Percentiles rank a stretch among this genome's conserved stretches.
phyloP scores from a whole-genome alignment of 2,329 filamentous ascomycete genomes.

The Talaromyces islandicus region DNA sequence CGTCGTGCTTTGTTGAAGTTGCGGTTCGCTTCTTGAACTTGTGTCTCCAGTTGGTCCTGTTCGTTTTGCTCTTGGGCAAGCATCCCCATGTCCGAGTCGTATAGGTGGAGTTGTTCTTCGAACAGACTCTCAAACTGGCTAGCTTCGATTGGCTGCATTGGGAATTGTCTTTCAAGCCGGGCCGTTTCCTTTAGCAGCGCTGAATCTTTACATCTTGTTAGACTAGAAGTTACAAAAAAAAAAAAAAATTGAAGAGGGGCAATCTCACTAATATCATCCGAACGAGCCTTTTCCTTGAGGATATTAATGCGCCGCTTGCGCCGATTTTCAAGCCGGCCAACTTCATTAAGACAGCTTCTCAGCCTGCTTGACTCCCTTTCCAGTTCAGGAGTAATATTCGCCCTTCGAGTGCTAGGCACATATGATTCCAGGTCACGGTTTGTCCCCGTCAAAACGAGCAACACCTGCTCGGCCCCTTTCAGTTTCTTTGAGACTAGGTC shows the following conservation, averaged over 20 bases:
- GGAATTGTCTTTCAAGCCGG: constrained; percentile 77
- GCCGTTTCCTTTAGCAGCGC: constrained; percentile 79
- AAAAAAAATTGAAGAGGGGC: background rate
- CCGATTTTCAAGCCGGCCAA: constrained; percentile 73
- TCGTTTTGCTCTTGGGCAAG: constrained; percentile 67
- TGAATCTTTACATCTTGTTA: constrained; percentile 43
- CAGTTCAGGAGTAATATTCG: constrained; percentile 71
- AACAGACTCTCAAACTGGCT: constrained; percentile 92
- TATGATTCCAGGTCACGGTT: constrained; percentile 80
- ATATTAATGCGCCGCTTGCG: constrained; percentile 73
- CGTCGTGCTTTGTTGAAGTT: constrained; percentile 69
- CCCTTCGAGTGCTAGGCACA: constrained; percentile 77
- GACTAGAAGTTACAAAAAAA: background rate
- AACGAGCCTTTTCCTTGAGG: constrained; percentile 70
- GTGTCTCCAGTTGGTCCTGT: constrained; percentile 64
- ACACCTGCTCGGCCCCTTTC: constrained; percentile 64
- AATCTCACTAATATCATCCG: constrained; percentile 72
- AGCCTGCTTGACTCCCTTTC: constrained; percentile 73
- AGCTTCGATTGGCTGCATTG: constrained; percentile 75
- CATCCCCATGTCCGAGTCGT: constrained; percentile 70
- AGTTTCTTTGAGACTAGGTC: constrained; percentile 72
- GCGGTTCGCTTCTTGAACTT: constrained; percentile 68
- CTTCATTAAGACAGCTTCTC: constrained; percentile 76
- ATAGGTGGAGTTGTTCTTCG: constrained; percentile 71
- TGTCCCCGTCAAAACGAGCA: constrained; percentile 70